Evolutionary conservation across 768 basidiomycete species (phyloP), one percentile per base, ranked within the genome.

Genomic region (Leccinum broughii): DNA sequence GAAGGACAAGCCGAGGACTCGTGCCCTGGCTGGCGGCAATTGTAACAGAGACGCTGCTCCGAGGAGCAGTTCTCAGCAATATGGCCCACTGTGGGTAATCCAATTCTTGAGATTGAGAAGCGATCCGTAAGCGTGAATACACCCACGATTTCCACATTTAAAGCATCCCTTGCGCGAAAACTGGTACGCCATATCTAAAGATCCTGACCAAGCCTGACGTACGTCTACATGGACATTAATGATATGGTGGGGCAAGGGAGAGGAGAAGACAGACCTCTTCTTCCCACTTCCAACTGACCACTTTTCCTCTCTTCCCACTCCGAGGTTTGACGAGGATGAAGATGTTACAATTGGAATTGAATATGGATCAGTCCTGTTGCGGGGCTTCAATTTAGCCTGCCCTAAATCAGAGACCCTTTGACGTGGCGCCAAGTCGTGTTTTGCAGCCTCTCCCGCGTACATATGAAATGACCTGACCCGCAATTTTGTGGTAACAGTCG

Each of bases 1-100:
- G 86, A 85, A 44, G 92, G 89, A 73, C 94, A 95, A 57, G 89
- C 86, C 57, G 90, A 88, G 20, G 90, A 93, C 75, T 95, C 93
- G 68, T 95, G 94, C 44, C 94, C 94, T n/a, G 93, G 90, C 72
- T 94, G 90, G 65, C 92, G 87, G 75, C 94, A 96, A 73, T 95
- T 96, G 78, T 94, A 96, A 78, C 94, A 96, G 61, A 96, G 84
- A 68, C 92, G 86, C 73, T 91, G 86, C 68, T 90, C 90, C 64
- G 91, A 92, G 51, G 92, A 83, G 73, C 93, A 96, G 68, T 89
- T 90, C 81, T 93, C 92, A 68, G 93, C 93, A 69, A 95, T 91
- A 75, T 96, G 93, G 52, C 93, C 93, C 72, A 95, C 93, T 95
- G 66, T 20, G 48, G 13, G 58, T 54, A 39, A 62, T 60, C 53